These are phyloP conservation scores for Zygosaccharomyces siamensis DNA, from an alignment of 805 yeast species.

Conservation along the genomic window DNA sequence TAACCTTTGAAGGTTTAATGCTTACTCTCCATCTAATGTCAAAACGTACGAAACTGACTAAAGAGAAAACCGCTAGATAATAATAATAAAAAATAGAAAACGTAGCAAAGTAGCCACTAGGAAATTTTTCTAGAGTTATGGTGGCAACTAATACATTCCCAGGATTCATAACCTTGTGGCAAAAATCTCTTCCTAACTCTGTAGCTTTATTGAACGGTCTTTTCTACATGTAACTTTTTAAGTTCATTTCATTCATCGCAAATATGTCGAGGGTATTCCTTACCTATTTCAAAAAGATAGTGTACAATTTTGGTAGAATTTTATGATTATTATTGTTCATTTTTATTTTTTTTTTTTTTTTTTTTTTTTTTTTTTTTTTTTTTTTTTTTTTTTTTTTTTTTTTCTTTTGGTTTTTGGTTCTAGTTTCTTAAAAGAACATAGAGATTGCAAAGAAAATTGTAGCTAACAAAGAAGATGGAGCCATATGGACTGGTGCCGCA, in stretches of 20 bases:
- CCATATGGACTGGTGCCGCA: background rate
- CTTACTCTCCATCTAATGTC: background rate
- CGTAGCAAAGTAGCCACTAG: background rate
- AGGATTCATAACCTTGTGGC: background rate
- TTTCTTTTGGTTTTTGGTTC: background rate
- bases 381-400: background rate
- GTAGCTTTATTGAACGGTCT: background rate
- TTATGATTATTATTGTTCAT: background rate
- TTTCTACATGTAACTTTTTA: background rate
- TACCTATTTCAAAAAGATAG: background rate
- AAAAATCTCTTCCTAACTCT: background rate
- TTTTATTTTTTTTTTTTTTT: background rate
- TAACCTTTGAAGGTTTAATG: background rate
- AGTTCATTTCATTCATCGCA: background rate
- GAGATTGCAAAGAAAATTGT: constrained; percentile 1
- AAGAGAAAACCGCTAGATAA: background rate
- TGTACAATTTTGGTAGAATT: background rate
- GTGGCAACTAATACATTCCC: background rate
- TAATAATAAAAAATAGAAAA: background rate
- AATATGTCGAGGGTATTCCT: background rate
- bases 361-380: background rate
- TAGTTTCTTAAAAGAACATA: background rate
- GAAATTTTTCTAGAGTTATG: background rate
- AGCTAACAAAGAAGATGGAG: background rate
- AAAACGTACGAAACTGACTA: background rate